Base-by-base conservation (phyloP, 2,329 filamentous ascomycete species). In the Colletotrichum euphorbiae region DNA sequence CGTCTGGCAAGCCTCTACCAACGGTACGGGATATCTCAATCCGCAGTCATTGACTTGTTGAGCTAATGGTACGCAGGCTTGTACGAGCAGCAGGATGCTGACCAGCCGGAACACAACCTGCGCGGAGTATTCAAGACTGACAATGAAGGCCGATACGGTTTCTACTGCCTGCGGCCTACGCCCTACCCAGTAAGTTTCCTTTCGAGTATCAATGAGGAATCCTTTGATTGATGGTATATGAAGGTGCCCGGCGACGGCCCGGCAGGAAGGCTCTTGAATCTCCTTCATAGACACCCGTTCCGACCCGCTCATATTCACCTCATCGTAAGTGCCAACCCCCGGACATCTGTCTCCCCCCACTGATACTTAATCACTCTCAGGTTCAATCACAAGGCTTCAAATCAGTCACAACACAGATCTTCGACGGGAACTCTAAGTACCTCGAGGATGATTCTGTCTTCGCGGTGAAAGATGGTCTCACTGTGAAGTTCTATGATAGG, bases 1-100 rank as follows among this genome's bases (percentile, higher is more conserved):
- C 74, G 85, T 94, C 59, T 96, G 93, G 92, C 90, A 94, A 75
- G 91, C 91, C 0, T 91, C 88, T 0, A 91, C 92, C 36, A 94
- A 95, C 74, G 83, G 87, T 79, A 77, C 75, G 76, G 3, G 4
- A 21, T n/a, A 4, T 33, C 15, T 28, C 38, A 19, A 28, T 36
- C 21, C 3, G 13, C 38, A 15, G 31, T 15, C 7, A n/a, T 43
- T 64, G 6, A 58, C 9, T 17, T 31, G 78, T 36, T 7, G 43
- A 24, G 28, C 28, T 28, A 28, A 28, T 28, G 28, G 28, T 28
- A 28, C 28, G 28, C 28, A 71, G 65, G 65, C 3, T 31, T 73
- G 17, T 88, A 88, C 71, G 90, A 91, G 78, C 88, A 91, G 78
- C 89, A 91, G 77, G 90, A 92, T 73, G 84, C 87, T 0, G 81